A percentile compares a stretch with the other conserved stretches of the same genome.
phyloP scores from a whole-genome alignment of 2,329 filamentous ascomycete genomes.

The Alternaria sp. region DNA sequence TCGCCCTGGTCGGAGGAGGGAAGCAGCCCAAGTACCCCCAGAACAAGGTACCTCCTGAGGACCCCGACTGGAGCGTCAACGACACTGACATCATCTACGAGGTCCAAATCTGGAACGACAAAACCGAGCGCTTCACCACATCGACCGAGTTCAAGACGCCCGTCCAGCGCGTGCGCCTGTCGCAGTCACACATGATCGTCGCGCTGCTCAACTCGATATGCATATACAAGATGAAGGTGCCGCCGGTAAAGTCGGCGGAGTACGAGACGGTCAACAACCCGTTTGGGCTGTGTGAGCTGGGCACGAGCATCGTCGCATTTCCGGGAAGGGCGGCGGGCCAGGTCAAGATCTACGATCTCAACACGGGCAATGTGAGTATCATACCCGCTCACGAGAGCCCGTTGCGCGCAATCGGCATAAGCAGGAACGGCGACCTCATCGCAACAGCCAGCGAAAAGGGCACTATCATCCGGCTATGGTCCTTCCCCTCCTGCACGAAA shows the following conservation, averaged over 20 bases:
- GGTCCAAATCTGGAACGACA: conserved; percentile 92
- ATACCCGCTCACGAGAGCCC: conserved; percentile 86
- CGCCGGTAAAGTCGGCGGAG: conserved; percentile 71
- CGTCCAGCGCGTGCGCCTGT: conserved; percentile 79
- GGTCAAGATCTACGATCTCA: conserved; percentile 82
- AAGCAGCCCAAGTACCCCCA: conserved; percentile 83
- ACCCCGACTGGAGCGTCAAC: conserved; percentile 33
- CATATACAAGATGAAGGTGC: conserved; percentile 78
- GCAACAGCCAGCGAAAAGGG: conserved; percentile 94
- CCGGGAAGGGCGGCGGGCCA: conserved; percentile 88
- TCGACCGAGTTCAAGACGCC: conserved; percentile 80
- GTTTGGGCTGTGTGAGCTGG: conserved; percentile 79
- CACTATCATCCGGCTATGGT: conserved; percentile 86
- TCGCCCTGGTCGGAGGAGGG: conserved; percentile 89
- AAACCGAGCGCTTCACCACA: conserved; percentile 75
- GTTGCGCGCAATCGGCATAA: conserved; percentile 79
- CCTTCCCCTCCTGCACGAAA: conserved; percentile 78
- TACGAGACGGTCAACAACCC: conserved; percentile 90
- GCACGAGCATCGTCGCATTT: conserved; percentile 76
- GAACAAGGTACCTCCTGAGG: conserved; percentile 69
- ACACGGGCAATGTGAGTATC: conserved; percentile 84
- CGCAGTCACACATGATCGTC: conserved; percentile 77
- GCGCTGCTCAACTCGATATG: conserved; percentile 82
- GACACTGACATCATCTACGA: conserved; percentile 46
- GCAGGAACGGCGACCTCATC: conserved; percentile 77